Evolutionary conservation across 306 rosid genomes (phyloP), one percentile per base, ranked within the genome.

Genomic region (Gynostemma pentaphyllum): DNA sequence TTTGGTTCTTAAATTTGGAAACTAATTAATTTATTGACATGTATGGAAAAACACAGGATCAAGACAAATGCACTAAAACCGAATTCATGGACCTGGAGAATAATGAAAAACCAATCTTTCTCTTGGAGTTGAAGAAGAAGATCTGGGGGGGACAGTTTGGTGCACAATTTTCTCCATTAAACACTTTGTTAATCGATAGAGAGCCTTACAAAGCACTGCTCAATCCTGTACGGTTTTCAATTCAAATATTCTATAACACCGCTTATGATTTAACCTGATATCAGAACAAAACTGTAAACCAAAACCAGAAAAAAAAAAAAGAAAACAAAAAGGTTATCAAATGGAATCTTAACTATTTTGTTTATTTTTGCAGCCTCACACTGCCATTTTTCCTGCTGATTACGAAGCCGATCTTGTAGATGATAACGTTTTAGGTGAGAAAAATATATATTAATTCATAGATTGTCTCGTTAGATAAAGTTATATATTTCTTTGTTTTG

Each of bases 141-240:
- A n/a, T n/a, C n/a, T 61, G 75, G 75, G 34, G 5, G 9, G 23
- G 12, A 15, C 44, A 36, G n/a, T n/a, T n/a, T 0, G 60, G 55
- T 1, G 21, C 34, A 15, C 2, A 64, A 40, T 62, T 26, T 37
- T 53, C 72, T 52, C 52, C 74, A 13, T 27, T 61, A 1, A 67
- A 76, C 28, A 73, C 79, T 1, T 22, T 74, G 16, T 45, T 76
- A 1, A 67, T 80, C 1, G 84, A 76, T 16, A 48, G 21, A 1
- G 23, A 66, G 16, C 77, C 80, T 7, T 71, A 74, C 55, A 77
- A 71, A 68, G 70, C 75, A 5, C 64, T 80, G 15, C 48, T 79
- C 10, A 79, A 72, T 23, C 78, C 80, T 4, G 82, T 74, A 67
- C 8, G 62, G 1, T n/a, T n/a, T n/a, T n/a, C n/a, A n/a, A n/a